Percentiles rank a stretch among this genome's conserved stretches.
Evolutionary conservation across 345 rosid species (phyloP).

Genomic region (Luvunga scandens): DNA sequence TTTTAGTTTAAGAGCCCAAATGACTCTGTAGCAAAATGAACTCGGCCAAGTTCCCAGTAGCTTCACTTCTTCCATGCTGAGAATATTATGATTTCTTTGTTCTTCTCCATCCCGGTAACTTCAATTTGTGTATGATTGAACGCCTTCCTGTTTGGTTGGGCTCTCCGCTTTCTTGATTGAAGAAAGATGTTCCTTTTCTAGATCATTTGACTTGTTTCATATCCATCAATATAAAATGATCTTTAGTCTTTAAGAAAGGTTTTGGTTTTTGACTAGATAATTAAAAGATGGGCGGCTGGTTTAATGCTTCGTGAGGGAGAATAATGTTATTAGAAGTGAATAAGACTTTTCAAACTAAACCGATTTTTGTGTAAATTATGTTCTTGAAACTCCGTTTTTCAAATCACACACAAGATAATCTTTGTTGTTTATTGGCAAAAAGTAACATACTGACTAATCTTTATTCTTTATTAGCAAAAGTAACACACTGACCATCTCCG

Average conservation of each 20-base stretch:
- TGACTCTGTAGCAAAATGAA: constrained; percentile 26
- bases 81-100: background rate
- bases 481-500: background rate
- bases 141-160: background rate
- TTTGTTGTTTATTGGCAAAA: background rate
- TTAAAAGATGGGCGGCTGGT: background rate
- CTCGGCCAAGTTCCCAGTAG: constrained; percentile 39
- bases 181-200: background rate
- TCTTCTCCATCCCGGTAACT: background rate
- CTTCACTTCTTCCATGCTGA: constrained; percentile 28
- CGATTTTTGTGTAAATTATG: background rate
- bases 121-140: background rate
- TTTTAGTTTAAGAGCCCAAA: constrained; percentile 39
- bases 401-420: background rate
- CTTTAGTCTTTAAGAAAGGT: background rate
- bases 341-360: background rate
- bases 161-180: background rate
- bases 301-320: background rate
- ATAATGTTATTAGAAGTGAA: background rate
- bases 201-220: background rate
- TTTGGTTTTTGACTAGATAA: background rate
- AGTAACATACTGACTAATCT: background rate
- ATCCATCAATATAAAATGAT: background rate
- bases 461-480: background rate
- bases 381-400: background rate